Percentiles rank a stretch among this genome's conserved stretches.
phyloP scores from a whole-genome alignment of 768 basidiomycete species.

The Agrocybe pediades region DNA sequence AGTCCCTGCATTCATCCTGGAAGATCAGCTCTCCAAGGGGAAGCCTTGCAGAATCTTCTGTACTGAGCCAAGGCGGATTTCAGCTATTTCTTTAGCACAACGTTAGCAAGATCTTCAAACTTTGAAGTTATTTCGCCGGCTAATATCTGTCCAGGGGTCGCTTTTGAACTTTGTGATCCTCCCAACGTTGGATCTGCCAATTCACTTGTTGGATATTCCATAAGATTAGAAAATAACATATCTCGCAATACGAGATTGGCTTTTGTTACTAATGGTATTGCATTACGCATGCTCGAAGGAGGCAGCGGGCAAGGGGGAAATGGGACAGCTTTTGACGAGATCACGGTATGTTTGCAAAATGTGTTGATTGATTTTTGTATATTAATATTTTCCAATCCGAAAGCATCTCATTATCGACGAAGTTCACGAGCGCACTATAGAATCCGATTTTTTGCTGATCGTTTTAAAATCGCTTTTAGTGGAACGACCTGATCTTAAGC shows the following conservation, averaged over 20 bases:
- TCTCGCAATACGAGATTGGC: constrained; percentile 76
- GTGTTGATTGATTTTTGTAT: constrained; percentile 6
- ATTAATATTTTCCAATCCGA: not conserved
- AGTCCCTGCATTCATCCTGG: constrained; percentile 90
- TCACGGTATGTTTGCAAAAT: constrained; percentile 68
- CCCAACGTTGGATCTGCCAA: constrained; percentile 74
- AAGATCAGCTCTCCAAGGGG: constrained; percentile 82
- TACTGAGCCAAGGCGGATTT: constrained; percentile 94
- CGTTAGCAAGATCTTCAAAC: constrained; percentile 39
- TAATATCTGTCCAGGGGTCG: constrained; percentile 52
- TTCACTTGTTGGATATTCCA: constrained; percentile 92
- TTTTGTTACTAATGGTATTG: constrained; percentile 94
- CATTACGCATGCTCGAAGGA: constrained; percentile 94
- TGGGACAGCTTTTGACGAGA: constrained; percentile 87
- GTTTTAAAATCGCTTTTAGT: constrained; percentile 83
- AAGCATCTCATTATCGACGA: constrained; percentile 97
- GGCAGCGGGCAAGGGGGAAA: constrained; percentile 69
- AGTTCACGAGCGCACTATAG: constrained; percentile 96
- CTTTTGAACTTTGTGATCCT: constrained; percentile 87
- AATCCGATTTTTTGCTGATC: constrained; percentile 95
- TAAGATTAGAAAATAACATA: constrained; percentile 87
- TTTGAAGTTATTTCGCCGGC: not conserved
- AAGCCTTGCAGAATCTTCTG: constrained; percentile 88
- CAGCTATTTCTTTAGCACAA: constrained; percentile 93
- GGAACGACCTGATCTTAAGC: constrained; percentile 86